Conservation (phyloP, 2,329 filamentous ascomycete species). For the Ceratocystiopsis brevicomis region DNA sequence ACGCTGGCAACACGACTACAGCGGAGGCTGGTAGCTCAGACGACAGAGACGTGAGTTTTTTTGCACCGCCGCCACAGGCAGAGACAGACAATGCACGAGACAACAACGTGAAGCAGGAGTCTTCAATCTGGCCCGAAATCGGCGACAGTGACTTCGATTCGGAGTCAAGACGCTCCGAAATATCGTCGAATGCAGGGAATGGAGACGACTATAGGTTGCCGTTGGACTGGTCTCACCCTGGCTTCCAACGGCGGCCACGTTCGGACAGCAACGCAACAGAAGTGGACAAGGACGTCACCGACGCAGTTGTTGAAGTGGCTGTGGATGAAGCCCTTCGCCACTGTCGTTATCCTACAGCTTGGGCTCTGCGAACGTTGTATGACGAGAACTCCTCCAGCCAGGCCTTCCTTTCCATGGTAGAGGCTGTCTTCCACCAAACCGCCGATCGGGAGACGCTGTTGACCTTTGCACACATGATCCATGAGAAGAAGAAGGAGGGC, state of each 20-base stretch:
- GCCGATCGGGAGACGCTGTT: conserved; percentile 32
- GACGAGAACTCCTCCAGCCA: conserved; percentile 34
- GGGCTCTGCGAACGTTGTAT: conserved; percentile 39
- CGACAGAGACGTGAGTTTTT: too few species aligned
- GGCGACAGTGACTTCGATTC: too few species aligned
- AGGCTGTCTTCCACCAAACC: conserved; percentile 37
- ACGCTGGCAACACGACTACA: too few species aligned
- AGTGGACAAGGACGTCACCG: conserved; percentile 25
- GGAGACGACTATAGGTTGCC: too few species aligned
- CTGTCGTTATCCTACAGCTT: conserved; percentile 41
- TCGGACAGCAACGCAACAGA: conserved; percentile 9
- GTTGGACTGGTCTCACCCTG: too few species aligned
- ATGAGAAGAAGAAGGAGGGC: conserved; percentile 37
- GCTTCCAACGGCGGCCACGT: conserved; percentile 1
- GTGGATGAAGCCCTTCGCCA: conserved; percentile 38
- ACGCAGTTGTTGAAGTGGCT: conserved; percentile 35
- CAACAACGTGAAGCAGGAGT: too few species aligned
- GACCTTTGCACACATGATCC: conserved; percentile 31
- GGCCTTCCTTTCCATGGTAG: conserved; percentile 35
- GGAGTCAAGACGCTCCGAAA: too few species aligned
- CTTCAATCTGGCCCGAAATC: too few species aligned
- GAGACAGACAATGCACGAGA: too few species aligned
- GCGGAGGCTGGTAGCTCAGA: too few species aligned
- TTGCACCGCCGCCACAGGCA: too few species aligned
- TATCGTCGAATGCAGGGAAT: too few species aligned